Evolutionary conservation across 2,329 filamentous ascomycete species (phyloP).

Genomic region (Incumbomyces delicatus): DNA sequence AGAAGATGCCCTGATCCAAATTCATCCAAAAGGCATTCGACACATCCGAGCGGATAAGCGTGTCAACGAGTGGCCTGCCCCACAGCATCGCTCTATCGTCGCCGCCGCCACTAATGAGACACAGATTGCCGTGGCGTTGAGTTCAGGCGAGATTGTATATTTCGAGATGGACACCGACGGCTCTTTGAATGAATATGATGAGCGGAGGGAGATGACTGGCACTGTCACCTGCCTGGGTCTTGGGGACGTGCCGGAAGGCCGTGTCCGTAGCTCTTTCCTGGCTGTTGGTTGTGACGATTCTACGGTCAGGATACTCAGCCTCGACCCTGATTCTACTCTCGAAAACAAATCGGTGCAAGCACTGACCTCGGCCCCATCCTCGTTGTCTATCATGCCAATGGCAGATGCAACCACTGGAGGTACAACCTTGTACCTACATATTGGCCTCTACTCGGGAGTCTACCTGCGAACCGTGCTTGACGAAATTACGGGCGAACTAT

Average conservation of each 20-base stretch:
- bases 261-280: constrained; percentile 79
- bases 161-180: constrained; percentile 95
- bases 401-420: constrained; percentile 83
- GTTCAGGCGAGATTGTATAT: constrained; percentile 93
- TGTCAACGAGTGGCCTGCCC: constrained; percentile 87
- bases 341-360: constrained; percentile 94
- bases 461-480: constrained; percentile 93
- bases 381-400: constrained; percentile 89
- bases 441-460: constrained; percentile 88
- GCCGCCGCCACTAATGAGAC: constrained; percentile 86
- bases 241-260: constrained; percentile 83
- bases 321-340: constrained; percentile 81
- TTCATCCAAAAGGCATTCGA: constrained; percentile 91
- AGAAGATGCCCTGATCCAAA: constrained; percentile 83
- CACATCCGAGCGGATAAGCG: constrained; percentile 69
- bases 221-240: constrained; percentile 93
- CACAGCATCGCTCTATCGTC: constrained; percentile 89
- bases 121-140: constrained; percentile 87
- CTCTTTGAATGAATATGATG: constrained; percentile 83
- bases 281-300: constrained; percentile 96
- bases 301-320: constrained; percentile 82
- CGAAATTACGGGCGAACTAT: constrained; percentile 88
- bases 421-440: constrained; percentile 85
- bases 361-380: constrained; percentile 78
- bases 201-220: constrained; percentile 88